Conservation (phyloP, 176 grass and related monocot species). For the Olyra latifolia region DNA sequence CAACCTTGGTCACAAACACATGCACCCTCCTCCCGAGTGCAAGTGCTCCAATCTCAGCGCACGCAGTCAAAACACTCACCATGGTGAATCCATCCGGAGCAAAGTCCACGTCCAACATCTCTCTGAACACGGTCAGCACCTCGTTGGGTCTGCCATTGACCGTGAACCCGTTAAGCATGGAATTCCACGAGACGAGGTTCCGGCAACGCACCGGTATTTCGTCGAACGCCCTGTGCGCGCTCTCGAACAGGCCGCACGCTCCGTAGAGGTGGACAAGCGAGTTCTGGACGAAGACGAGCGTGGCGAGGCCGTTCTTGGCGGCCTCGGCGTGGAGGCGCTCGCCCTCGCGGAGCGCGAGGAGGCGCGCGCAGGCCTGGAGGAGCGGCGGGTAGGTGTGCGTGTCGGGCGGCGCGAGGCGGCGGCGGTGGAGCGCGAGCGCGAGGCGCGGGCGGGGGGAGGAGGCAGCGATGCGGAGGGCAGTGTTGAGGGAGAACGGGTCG, state of each 20-base stretch:
- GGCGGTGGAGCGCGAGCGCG: slow-evolving; percentile 63
- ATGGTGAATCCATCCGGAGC: slow-evolving; percentile 64
- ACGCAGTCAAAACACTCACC: slow-evolving; percentile 69
- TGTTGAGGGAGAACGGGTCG: slow-evolving; percentile 71
- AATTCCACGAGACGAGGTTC: slow-evolving; percentile 84
- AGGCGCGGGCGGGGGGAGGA: slow-evolving; percentile 40
- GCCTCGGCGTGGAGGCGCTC: slow-evolving; percentile 62
- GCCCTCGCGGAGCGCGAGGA: slow-evolving; percentile 61
- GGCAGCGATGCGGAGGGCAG: slow-evolving; percentile 72
- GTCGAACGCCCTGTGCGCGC: slow-evolving; percentile 73
- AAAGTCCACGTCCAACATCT: slow-evolving; percentile 47
- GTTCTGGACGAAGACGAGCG: slow-evolving; percentile 76
- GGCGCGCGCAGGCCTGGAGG: slow-evolving; percentile 76
- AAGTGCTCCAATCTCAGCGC: slow-evolving; percentile 53
- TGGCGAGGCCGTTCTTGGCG: slow-evolving; percentile 53
- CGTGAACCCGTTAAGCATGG: slow-evolving; percentile 68
- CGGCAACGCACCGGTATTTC: slow-evolving; percentile 48
- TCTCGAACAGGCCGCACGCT: slow-evolving; percentile 61
- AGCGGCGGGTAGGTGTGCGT: slow-evolving; percentile 83
- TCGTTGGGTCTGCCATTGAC: slow-evolving; percentile 73
- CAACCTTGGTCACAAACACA: slow-evolving; percentile 49
- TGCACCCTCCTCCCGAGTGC: slow-evolving; percentile 69
- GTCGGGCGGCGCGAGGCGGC: slow-evolving; percentile 56
- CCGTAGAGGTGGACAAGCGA: slow-evolving; percentile 66
- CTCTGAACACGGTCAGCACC: slow-evolving; percentile 63